Base-by-base conservation (phyloP, 1,139 yeast species). In the Magnusiomyces tetraspermus region DNA sequence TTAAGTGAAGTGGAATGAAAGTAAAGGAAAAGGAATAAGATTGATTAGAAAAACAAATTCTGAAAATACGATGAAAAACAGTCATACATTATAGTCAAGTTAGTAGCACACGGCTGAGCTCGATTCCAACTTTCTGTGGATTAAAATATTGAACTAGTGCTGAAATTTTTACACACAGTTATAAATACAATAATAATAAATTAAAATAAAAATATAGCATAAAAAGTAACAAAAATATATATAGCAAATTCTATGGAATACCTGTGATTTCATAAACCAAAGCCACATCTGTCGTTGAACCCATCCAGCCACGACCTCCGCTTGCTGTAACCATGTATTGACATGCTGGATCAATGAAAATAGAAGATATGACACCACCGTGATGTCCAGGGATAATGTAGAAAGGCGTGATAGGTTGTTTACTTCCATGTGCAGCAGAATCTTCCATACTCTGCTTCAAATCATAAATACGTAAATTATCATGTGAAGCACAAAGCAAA, bases 281-380 rank as follows among this genome's bases (percentile, higher is more conserved):
- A 6, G 86, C 85, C 30, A 83, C 78, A 57, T 92, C 98, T 0
- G 95, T 85, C 43, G 82, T 78, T 36, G 74, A 71, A 2, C 95
- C 86, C 62, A 85, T 92, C 97, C 97, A 90, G 2, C 98, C 98
- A 63, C 97, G 77, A 60, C 85, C 87, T 6, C 98, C 98, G 67
- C 96, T 85, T 0, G 97, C 83, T 63, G 96, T 84, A 15, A 90
- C 79, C 82, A 92, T 76, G 66, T 86, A 92, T 59, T 92, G 72
- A 47, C 95, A 89, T 1, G 92, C 85, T 43, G 89, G 92, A 65
- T 90, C 97, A 36, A 90, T 83, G 58, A 78, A 53, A 33, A 67
- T 71, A 50, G 80, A 77, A 74, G 96, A 70, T 69, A 83, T 67
- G 69, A 83, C 75, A 19, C 82, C 81, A 48, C 84, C 85, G 62